phyloP scores from a whole-genome alignment of 1,139 yeast species.

The Blastobotrys raffinosifermentans region DNA sequence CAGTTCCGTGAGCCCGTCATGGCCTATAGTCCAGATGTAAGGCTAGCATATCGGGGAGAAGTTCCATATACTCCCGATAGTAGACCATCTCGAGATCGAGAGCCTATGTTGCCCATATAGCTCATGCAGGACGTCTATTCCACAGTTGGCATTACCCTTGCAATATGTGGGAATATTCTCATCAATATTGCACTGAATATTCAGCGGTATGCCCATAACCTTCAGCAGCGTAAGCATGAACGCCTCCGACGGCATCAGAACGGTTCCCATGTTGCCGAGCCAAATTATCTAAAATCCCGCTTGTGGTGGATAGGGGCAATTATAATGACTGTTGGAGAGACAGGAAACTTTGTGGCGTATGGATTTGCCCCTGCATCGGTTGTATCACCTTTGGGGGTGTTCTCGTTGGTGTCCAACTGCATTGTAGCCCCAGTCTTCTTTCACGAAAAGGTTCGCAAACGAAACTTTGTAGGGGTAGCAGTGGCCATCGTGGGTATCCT shows the following conservation, averaged over 20 bases:
- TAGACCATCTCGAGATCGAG: too few species aligned
- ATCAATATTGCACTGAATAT: constrained; percentile 36
- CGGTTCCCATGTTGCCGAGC: constrained; percentile 2
- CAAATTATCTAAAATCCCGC: constrained; percentile 24
- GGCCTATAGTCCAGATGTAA: too few species aligned
- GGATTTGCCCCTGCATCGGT: constrained; percentile 44
- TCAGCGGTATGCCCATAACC: constrained; percentile 36
- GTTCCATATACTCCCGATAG: too few species aligned
- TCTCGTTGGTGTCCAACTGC: constrained; percentile 41
- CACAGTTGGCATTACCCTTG: constrained; percentile 30
- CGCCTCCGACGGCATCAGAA: neutral
- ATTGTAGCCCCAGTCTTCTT: constrained; percentile 42
- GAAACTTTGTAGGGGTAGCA: constrained; percentile 36
- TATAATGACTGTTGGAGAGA: constrained; percentile 40
- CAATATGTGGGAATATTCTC: constrained; percentile 34
- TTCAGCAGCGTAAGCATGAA: neutral
- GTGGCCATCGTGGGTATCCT: constrained; percentile 38
- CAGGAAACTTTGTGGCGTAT: constrained; percentile 42
- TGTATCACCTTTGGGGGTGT: constrained; percentile 43
- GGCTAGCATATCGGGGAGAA: too few species aligned
- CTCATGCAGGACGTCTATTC: too few species aligned
- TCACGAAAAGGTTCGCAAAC: constrained; percentile 32
- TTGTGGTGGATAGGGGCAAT: constrained; percentile 40
- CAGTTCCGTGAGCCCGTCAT: too few species aligned
- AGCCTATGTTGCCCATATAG: too few species aligned